Percentiles rank a stretch among this genome's conserved stretches.
Evolutionary conservation across 225 moss, liverwort and hornwort genomes (phyloP).

Genomic region (Antitrichia curtipendula): DNA sequence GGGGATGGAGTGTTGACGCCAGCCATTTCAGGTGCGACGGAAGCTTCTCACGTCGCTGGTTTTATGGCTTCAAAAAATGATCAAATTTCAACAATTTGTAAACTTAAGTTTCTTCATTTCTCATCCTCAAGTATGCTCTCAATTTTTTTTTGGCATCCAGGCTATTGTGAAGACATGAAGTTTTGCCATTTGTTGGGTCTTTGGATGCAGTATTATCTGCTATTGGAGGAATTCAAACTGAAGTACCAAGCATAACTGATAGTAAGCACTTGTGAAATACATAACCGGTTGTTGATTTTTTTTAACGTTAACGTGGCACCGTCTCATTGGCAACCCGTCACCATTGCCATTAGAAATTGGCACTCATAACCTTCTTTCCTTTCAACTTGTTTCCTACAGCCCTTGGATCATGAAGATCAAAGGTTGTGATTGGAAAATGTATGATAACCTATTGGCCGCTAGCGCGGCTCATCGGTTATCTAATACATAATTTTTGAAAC

Average conservation of each 20-base stretch:
- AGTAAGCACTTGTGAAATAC: slow-evolving; percentile 10
- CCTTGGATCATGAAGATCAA: too few species aligned
- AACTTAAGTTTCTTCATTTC: neutral
- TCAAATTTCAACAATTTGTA: neutral
- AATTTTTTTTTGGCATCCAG: neutral
- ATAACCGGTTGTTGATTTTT: too few species aligned
- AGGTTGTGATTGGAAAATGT: too few species aligned
- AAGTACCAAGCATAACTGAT: slow-evolving; percentile 19
- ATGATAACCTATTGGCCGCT: too few species aligned
- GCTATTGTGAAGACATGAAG: neutral
- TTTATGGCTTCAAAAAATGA: neutral
- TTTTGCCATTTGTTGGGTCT: slow-evolving; percentile 1
- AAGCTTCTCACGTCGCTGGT: rapidly evolving
- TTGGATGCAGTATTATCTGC: slow-evolving; percentile 76
- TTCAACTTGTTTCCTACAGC: too few species aligned
- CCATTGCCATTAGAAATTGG: too few species aligned
- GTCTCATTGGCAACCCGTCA: too few species aligned
- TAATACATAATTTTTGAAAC: neutral
- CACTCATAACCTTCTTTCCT: too few species aligned
- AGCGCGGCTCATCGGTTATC: too few species aligned
- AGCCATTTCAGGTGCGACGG: slow-evolving; percentile 47
- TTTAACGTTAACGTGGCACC: too few species aligned
- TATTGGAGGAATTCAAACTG: slow-evolving; percentile 59
- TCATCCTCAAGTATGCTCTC: neutral
- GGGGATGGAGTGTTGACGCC: slow-evolving; percentile 83